Base-by-base conservation (phyloP, 176 grass and related monocot genomes). In the Oryza meyeriana region DNA sequence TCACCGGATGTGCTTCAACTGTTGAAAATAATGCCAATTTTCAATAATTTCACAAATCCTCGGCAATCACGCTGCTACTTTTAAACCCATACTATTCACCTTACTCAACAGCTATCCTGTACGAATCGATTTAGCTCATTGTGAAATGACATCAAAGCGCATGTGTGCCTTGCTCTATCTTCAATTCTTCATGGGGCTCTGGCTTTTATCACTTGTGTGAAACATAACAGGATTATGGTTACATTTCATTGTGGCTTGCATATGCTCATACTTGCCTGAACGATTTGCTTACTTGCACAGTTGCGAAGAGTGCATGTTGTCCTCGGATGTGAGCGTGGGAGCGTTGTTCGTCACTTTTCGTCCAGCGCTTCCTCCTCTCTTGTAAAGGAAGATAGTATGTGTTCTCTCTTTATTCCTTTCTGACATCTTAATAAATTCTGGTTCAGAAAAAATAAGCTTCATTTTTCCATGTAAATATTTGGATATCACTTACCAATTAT, bases 331-430 rank as follows among this genome's bases (percentile, higher is more conserved):
- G 80, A 87, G 66, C 85, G 73, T 58, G 64, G 64, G 83, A 74
- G 62, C 68, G 38, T 90, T 47, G 87, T 68, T 13, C 77, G 84
- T 10, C 79, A 82, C 83, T 85, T 82, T 61, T 93, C 91, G 18
- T 77, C 69, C 39, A 77, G 65, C 76, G 57, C 79, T 72, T 65
- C 26, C 57, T 74, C 69, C 73, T 41, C 82, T 30, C 38, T 74
- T 77, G 74, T 39, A 14, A 88, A 71, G 81, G 57, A 81, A 80
- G 30, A 65, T 62, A 8, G 74, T 85, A 44, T 8, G 74, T 61
- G 25, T n/a, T 57, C 42, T 83, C 41, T 65, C n/a, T 58, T 11
- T 57, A 1, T 38, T 55, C 42, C 41, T 1, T 61, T 76, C 7
- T 8, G 12, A 12, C 7, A 18, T 68, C 12, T 79, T 22, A 3